Base-by-base conservation (phyloP, 2,329 filamentous ascomycete genomes). In the Blumeriella jaapii region DNA sequence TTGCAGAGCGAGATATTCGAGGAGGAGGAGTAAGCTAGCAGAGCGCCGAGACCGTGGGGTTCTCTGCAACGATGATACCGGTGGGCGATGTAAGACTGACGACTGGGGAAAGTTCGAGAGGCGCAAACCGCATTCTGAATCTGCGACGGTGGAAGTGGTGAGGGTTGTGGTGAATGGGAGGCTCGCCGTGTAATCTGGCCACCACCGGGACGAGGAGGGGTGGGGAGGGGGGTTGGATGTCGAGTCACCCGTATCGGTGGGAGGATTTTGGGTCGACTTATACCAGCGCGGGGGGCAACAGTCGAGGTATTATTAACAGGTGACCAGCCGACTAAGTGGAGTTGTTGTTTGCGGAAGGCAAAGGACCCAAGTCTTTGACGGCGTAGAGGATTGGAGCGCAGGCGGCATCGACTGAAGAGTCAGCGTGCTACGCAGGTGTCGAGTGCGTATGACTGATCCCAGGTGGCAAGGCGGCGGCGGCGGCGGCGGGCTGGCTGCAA, bases 71-170 rank as follows among this genome's bases (percentile, higher is more conserved):
- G 64, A 71, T 64, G 56, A 63, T 59, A 70, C 69, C 68, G 69
- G 69, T 64, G 56, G 67, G 72, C 70, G 61, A 64, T 61, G 64
- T 68, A 60, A 63, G 68, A 69, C 70, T 62, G 68, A 66, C 71
- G 71, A 77, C 73, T 76, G 71, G 67, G 63, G 56, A 59, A 55
- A 56, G 49, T 52, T 51, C 52, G 51, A 56, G 57, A 59, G 58
- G 62, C 64, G 61, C 65, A 72, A 73, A 55, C 68, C 63, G 65
- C 73, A 78, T 78, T 53, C 62, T 73, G 54, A 51, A 46, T 47
- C 52, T 52, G 44, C 52, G 47, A 49, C 45, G 49, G 36, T 46
- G 46, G 42, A 53, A 49, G 45, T 50, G 52, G 48, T 51, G 46
- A 38, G 35, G 42, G 42, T 50, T 47, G 38, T 31, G 41, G 41